Evolutionary conservation across 140 eudicot genomes (phyloP).

Genomic region (Anethum foeniculum): DNA sequence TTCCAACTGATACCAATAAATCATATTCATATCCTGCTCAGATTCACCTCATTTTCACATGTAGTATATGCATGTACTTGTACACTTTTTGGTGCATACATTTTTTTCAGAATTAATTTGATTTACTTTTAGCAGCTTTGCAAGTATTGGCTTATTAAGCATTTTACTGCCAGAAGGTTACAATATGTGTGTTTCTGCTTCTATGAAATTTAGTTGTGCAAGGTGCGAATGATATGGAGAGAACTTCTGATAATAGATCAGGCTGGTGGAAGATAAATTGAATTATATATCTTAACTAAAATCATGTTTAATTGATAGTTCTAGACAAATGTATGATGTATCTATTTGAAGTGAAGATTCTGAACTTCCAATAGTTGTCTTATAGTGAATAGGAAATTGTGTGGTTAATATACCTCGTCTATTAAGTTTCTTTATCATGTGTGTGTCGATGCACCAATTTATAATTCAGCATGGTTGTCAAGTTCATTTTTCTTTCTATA

Average conservation of each 20-base stretch:
- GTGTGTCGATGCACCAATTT: not conserved
- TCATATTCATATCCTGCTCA: not conserved
- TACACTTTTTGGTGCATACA: not conserved
- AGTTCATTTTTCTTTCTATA: not conserved
- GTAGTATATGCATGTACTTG: not conserved
- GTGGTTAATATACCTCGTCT: not conserved
- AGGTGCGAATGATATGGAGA: not conserved
- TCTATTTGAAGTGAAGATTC: not conserved
- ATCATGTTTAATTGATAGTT: not conserved
- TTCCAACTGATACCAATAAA: not conserved
- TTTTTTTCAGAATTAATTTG: not conserved
- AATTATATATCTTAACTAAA: not conserved
- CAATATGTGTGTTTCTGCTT: not conserved
- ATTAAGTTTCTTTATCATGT: not conserved
- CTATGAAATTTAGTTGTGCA: not conserved
- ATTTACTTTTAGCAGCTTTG: not conserved
- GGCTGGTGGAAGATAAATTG: not conserved
- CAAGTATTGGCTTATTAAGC: not conserved
- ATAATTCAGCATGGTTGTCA: not conserved
- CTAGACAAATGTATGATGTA: not conserved
- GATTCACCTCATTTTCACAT: not conserved
- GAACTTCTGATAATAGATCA: not conserved
- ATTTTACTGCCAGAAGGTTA: not conserved
- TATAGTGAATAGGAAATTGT: not conserved
- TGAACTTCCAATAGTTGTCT: not conserved